Percentiles rank a stretch among this genome's conserved stretches.
Conservation (phyloP, 2,329 filamentous ascomycete genomes). For the Byssothecium circinans region DNA sequence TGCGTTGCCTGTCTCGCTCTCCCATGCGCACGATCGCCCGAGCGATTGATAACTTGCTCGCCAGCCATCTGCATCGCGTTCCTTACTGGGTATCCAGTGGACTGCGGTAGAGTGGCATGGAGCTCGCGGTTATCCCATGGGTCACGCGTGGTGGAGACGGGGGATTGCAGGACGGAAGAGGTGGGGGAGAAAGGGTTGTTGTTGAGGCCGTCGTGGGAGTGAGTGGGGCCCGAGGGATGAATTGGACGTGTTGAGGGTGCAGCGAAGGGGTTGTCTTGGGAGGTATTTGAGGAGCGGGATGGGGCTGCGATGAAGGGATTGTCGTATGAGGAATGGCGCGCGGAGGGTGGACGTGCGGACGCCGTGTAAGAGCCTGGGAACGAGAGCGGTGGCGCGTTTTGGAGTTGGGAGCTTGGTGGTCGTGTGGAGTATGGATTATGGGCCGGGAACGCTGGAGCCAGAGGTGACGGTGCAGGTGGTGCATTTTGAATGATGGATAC, state of each 20-base stretch:
- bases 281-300: slow-evolving; percentile 9
- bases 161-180: slow-evolving; percentile 7
- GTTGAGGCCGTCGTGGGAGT: slow-evolving; percentile 7
- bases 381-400: slow-evolving; percentile 20
- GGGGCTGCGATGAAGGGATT: slow-evolving; percentile 20
- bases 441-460: slow-evolving; percentile 16
- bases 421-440: slow-evolving; percentile 17
- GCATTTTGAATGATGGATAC: slow-evolving; percentile 27
- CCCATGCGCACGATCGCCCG: slow-evolving; percentile 5
- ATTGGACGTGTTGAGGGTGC: slow-evolving; percentile 13
- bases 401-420: slow-evolving; percentile 17
- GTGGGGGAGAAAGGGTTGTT: slow-evolving; percentile 17
- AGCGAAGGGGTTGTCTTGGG: slow-evolving; percentile 22
- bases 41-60: slow-evolving; percentile 16
- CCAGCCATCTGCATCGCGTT: slow-evolving; percentile 16
- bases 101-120: slow-evolving; percentile 19
- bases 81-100: slow-evolving; percentile 8
- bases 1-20: slow-evolving; percentile 22
- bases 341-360: slow-evolving; percentile 20
- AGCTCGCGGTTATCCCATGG: slow-evolving; percentile 30
- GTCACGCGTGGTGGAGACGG: slow-evolving; percentile 9
- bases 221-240: slow-evolving; percentile 8
- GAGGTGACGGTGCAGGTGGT: slow-evolving; percentile 15
- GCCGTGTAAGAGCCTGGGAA: slow-evolving; percentile 19
- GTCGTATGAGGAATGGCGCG: slow-evolving; percentile 23